Conservation (phyloP, 1,284 basidiomycete genomes). For the Schizopora paradoxa region DNA sequence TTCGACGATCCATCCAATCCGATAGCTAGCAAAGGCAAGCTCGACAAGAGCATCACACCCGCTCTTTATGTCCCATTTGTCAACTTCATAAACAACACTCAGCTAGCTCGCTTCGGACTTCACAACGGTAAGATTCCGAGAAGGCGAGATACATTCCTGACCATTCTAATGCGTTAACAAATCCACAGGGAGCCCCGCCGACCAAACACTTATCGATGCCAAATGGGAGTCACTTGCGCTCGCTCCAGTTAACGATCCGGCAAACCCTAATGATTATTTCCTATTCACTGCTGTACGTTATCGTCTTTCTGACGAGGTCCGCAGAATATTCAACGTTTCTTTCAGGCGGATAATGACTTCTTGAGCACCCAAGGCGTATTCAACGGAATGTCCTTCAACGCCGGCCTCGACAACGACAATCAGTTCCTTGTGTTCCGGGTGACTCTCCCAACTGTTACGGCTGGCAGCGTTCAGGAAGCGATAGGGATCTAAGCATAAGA, state of each 20-base stretch:
- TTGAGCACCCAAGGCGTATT: constrained; percentile 53
- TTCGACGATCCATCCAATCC: constrained; percentile 54
- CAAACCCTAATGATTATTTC: constrained; percentile 60
- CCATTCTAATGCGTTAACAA: too few relatives aligned
- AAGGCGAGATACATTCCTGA: too few relatives aligned
- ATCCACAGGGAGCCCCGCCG: too few relatives aligned
- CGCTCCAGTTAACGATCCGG: constrained; percentile 45
- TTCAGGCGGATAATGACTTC: constrained; percentile 61
- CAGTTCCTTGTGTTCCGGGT: constrained; percentile 65
- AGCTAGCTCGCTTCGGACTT: constrained; percentile 57
- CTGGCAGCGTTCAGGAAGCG: too few relatives aligned
- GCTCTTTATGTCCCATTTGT: constrained; percentile 56
- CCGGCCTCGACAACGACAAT: constrained; percentile 52
- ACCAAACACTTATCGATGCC: constrained; percentile 52
- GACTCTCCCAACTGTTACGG: constrained; percentile 45
- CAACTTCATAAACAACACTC: constrained; percentile 42
- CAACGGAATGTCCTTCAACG: constrained; percentile 48
- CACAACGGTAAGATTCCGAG: constrained; percentile 44
- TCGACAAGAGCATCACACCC: constrained; percentile 45
- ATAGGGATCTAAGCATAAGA: too few relatives aligned
- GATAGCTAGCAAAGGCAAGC: constrained; percentile 44
- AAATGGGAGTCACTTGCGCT: constrained; percentile 69
- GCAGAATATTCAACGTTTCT: not conserved
- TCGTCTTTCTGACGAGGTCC: constrained; percentile 1
- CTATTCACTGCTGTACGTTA: constrained; percentile 50